These are phyloP conservation scores for Sanghuangporus sanghuang DNA, from an alignment of 1,284 basidiomycete species.

Conservation along the genomic window DNA sequence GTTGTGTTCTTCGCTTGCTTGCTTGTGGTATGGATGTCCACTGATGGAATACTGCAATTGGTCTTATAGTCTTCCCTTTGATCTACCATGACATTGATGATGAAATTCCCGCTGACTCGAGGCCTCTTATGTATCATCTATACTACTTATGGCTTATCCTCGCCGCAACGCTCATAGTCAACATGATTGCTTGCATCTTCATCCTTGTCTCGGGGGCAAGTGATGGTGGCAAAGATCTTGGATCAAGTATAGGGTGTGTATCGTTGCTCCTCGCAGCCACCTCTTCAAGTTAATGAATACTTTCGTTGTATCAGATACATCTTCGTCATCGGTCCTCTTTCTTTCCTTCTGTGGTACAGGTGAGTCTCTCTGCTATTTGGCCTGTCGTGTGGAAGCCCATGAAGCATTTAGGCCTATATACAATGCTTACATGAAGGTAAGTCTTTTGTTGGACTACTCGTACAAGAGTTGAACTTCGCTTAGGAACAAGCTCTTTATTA, in stretches of 20 bases:
- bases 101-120: conserved; percentile 83
- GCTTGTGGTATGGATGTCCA: conserved; percentile 12
- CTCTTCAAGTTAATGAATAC: conserved; percentile 20
- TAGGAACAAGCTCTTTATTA: conserved; percentile 85
- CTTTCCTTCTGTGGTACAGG: conserved; percentile 93
- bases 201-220: conserved; percentile 72
- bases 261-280: conserved; percentile 9
- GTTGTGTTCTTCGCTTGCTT: conserved; percentile 26
- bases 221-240: conserved; percentile 78
- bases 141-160: conserved; percentile 88
- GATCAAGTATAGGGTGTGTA: conserved; percentile 71
- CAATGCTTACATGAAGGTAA: conserved; percentile 93
- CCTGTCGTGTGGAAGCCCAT: background rate
- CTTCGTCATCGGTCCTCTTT: conserved; percentile 72
- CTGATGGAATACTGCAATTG: conserved; percentile 19
- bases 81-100: conserved; percentile 90
- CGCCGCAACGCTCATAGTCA: conserved; percentile 74
- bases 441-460: conserved; percentile 21
- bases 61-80: conserved; percentile 76
- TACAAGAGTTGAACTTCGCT: conserved; percentile 17
- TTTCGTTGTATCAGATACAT: conserved; percentile 59
- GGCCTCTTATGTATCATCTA: conserved; percentile 76
- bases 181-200: conserved; percentile 88
- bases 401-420: conserved; percentile 75
- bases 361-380: conserved; percentile 28